Evolutionary conservation across 371 early-diverging fungal genomes (phyloP).

Genomic region (Encephalitozoon intestinalis): DNA sequence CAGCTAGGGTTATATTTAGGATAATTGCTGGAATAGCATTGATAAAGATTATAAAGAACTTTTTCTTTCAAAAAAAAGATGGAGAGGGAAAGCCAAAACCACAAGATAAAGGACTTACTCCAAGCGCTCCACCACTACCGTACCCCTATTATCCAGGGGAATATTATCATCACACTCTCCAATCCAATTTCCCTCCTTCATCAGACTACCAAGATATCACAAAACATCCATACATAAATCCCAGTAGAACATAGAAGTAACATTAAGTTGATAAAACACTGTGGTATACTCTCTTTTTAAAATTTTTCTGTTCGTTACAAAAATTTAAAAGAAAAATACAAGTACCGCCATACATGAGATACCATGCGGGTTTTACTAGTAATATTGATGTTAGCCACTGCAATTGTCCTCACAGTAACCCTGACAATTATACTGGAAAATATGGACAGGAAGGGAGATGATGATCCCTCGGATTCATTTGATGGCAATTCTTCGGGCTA

Average conservation of each 20-base stretch:
- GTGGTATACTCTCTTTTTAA: not conserved
- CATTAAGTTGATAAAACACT: no score
- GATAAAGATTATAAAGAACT: not conserved
- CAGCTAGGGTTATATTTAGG: not conserved
- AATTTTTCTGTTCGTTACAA: not conserved
- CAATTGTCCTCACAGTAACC: not conserved
- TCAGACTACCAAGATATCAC: no score
- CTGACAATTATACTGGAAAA: not conserved
- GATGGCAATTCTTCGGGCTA: not conserved
- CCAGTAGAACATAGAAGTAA: no score
- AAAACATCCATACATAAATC: no score
- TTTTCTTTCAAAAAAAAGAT: not conserved
- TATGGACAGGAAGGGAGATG: not conserved
- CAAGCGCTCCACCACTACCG: not conserved
- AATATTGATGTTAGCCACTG: not conserved
- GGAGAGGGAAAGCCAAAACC: not conserved
- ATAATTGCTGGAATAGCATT: not conserved
- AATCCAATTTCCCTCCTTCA: no score
- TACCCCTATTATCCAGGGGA: no score
- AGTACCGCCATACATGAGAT: not conserved
- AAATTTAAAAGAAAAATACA: not conserved
- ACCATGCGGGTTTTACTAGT: not conserved
- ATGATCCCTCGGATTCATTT: not conserved
- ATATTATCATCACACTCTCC: no score
- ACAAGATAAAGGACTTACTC: not conserved